These are phyloP conservation scores for Arthrocladium fulminans DNA, from an alignment of 2,329 filamentous ascomycete genomes.

Conservation along the genomic window DNA sequence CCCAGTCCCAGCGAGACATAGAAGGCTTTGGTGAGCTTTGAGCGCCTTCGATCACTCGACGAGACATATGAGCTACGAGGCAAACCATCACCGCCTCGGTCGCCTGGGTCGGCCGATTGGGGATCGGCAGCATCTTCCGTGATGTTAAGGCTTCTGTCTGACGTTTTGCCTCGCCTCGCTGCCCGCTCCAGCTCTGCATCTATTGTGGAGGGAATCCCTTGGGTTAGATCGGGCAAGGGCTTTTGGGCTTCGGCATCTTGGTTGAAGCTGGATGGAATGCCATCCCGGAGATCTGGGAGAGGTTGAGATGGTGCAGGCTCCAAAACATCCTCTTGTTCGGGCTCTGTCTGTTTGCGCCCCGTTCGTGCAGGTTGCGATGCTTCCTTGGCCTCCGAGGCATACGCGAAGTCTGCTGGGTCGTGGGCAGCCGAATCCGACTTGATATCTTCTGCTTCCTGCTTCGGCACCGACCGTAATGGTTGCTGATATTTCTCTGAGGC, in stretches of 20 bases:
- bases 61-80: slow-evolving; percentile 80
- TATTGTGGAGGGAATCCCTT: slow-evolving; percentile 86
- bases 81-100: slow-evolving; percentile 53
- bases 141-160: slow-evolving; percentile 39
- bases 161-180: slow-evolving; percentile 27
- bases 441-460: slow-evolving; percentile 5
- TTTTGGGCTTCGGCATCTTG: slow-evolving; percentile 28
- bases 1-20: slow-evolving; percentile 54
- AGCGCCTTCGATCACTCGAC: slow-evolving; percentile 74
- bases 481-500: slow-evolving; percentile 1
- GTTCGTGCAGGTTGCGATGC: background rate
- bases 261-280: slow-evolving; percentile 57
- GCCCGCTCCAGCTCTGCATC: slow-evolving; percentile 58
- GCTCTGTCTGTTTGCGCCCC: background rate
- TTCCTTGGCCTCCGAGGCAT: background rate
- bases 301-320: slow-evolving; percentile 12
- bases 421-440: background rate
- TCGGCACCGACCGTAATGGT: slow-evolving; percentile 5
- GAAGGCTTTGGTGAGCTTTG: slow-evolving; percentile 65
- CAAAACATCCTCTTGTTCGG: slow-evolving; percentile 9
- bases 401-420: background rate
- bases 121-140: slow-evolving; percentile 40
- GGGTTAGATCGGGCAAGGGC: slow-evolving; percentile 81
- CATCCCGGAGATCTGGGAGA: slow-evolving; percentile 78
- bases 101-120: slow-evolving; percentile 38